These are phyloP conservation scores for Trametes versicolor DNA, from an alignment of 1,284 basidiomycete species.

Conservation along the genomic window DNA sequence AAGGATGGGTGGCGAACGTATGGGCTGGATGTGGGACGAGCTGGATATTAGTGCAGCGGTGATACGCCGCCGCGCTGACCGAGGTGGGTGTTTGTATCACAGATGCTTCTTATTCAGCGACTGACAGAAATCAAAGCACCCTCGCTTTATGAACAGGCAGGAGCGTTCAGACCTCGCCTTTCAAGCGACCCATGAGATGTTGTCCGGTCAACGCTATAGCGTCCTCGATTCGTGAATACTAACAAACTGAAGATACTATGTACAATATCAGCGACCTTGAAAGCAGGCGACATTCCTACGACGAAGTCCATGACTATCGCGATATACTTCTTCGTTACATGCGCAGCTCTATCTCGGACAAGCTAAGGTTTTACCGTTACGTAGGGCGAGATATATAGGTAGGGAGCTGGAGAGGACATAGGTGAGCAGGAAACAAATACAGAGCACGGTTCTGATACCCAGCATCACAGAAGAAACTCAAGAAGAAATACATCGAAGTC, in stretches of 20 bases:
- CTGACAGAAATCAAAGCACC: not conserved
- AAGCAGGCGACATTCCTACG: too few species aligned
- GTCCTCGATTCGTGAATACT: too few species aligned
- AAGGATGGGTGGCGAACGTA: slow-evolving; percentile 41
- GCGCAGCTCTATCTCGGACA: not conserved
- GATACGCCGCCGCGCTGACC: not conserved
- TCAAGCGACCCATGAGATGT: too few species aligned
- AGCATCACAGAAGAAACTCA: not conserved
- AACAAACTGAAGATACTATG: not conserved
- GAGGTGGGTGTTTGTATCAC: not conserved
- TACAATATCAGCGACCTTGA: too few species aligned
- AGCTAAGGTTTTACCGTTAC: not conserved
- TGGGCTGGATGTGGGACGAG: slow-evolving; percentile 84
- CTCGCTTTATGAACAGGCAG: too few species aligned
- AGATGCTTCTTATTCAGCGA: not conserved
- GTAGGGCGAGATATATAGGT: not conserved
- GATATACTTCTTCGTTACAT: not conserved
- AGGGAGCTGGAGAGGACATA: not conserved
- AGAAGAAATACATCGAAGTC: not conserved
- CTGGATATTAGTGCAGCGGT: slow-evolving; percentile 60
- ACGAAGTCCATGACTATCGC: too few species aligned
- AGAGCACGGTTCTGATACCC: slow-evolving; percentile 2
- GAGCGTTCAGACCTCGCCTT: too few species aligned
- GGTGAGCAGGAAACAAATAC: not conserved
- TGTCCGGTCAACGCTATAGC: too few species aligned